A percentile compares a stretch with the other conserved stretches of the same genome.
These are phyloP conservation scores for Tulasnella sp. DNA, from an alignment of 768 basidiomycete species.

Conservation along the genomic window DNA sequence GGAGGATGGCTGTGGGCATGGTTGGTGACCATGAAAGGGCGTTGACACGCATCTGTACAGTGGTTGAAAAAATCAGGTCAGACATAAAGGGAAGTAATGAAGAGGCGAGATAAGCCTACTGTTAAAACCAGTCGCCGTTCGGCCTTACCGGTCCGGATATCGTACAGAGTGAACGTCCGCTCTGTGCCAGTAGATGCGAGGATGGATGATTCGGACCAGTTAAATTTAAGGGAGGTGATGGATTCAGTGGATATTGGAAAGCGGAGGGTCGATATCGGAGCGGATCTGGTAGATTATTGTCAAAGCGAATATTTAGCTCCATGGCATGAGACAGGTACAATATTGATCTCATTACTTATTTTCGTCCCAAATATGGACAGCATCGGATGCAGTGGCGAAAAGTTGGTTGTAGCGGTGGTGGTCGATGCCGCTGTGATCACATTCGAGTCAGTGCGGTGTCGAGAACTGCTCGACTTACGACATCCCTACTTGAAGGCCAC, in stretches of 20 bases:
- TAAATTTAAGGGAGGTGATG: conserved; percentile 79
- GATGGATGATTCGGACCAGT: conserved; percentile 85
- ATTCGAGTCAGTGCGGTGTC: not conserved
- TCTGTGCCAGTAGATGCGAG: conserved; percentile 94
- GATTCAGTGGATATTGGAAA: conserved; percentile 85
- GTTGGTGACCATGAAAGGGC: conserved; percentile 92
- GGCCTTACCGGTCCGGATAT: conserved; percentile 93
- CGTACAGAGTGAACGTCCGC: conserved; percentile 90
- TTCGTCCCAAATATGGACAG: conserved; percentile 97
- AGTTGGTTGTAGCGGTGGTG: conserved; percentile 82
- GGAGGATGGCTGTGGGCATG: conserved; percentile 77
- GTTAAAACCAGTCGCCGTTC: conserved; percentile 86
- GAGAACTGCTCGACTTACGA: not conserved
- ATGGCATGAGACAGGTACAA: too few species aligned
- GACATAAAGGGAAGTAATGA: not conserved
- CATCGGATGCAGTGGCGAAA: conserved; percentile 88
- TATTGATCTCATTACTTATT: too few species aligned
- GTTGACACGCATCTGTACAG: conserved; percentile 68
- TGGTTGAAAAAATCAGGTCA: not conserved
- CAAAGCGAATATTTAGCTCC: conserved; percentile 1
- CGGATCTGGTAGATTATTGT: conserved; percentile 47
- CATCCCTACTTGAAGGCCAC: conserved; percentile 72
- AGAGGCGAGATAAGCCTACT: conserved; percentile 31
- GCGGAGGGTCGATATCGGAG: conserved; percentile 74
- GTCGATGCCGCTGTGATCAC: conserved; percentile 62